Base-by-base conservation (phyloP, 352 stramenopile species). In the Phytophthora fragariae region DNA sequence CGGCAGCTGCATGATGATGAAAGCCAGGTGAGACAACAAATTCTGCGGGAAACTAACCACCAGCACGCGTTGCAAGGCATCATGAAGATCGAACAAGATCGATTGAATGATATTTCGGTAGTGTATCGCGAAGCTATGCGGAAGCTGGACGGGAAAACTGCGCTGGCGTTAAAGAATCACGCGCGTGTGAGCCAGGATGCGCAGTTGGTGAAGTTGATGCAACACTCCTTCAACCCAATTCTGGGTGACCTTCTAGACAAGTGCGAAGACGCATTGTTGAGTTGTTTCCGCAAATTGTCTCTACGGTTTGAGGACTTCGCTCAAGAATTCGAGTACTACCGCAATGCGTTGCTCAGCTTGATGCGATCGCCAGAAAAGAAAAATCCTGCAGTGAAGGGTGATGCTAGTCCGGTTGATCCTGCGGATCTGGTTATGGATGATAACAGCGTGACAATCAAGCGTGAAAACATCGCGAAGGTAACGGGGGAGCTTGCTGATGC, bases 291-390 rank as follows among this genome's bases (percentile, higher is more conserved):
- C 17, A 91, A 88, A 63, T 57, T 96, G 31, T 82, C 84, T 2
- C 53, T 73, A 15, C 88, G 89, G 5, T 93, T 92, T 37, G 81
- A 86, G 31, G 86, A 94, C 37, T 95, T 96, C 54, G 75, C 82
- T 50, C 76, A 92, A 59, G 89, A 96, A 49, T 96, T 93, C 39
- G 80, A 86, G 29, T 95, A 96, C 69, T 96, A 96, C 39, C 82
- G 77, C 14, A 83, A 80, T 47, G 85, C 85, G 14, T 56, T 96
- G 33, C 65, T 87, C 29, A 82, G 68, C 35, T 77, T 95, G 14
- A 79, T 72, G 10, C 72, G 79, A 24, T 63, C 62, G 27, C n/a
- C 54, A 57, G 50, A 24, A 17, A 57, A 73, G 10, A 19, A 72
- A 1, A 41, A 73, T 24, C 70, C 67, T 46, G 62, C 49, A 5